Evolutionary conservation across 495 filamentous ascomycete species (phyloP).

Genomic region (Aspergillus leporis): DNA sequence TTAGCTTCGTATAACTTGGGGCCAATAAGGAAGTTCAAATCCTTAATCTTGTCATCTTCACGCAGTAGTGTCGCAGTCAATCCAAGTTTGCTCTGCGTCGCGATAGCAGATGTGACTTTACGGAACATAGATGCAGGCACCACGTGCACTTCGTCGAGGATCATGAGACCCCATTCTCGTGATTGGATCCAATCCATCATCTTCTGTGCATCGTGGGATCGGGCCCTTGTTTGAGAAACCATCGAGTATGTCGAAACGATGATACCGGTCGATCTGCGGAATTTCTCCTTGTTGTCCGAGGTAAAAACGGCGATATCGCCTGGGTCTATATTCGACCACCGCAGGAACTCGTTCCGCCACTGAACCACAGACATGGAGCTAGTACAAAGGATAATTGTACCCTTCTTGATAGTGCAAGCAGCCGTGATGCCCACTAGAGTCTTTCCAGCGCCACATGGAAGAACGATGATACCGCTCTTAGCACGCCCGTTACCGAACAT

Average conservation of each 20-base stretch:
- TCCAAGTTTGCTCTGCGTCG: conserved; percentile 94
- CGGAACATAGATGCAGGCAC: conserved; percentile 95
- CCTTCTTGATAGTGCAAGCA: conserved; percentile 96
- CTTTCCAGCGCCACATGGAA: conserved; percentile 97
- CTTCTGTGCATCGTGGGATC: conserved; percentile 90
- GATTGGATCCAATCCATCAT: conserved; percentile 94
- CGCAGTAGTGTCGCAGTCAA: conserved; percentile 91
- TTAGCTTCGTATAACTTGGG: conserved; percentile 98
- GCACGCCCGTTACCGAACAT: conserved; percentile 99
- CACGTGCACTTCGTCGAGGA: conserved; percentile 98
- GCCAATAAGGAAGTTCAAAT: conserved; percentile 96
- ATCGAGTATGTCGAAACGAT: conserved; percentile 98
- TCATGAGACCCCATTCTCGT: conserved; percentile 98
- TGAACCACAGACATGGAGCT: conserved; percentile 97
- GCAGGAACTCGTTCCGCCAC: conserved; percentile 93
- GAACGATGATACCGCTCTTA: conserved; percentile 94
- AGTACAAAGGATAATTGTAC: conserved; percentile 91
- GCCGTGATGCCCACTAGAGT: conserved; percentile 96
- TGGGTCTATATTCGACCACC: conserved; percentile 97
- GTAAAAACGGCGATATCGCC: conserved; percentile 94
- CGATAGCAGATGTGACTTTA: conserved; percentile 86
- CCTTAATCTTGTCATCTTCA: conserved; percentile 97
- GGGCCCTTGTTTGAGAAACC: conserved; percentile 83
- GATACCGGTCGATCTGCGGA: conserved; percentile 86
- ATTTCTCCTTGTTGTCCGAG: conserved; percentile 87